A percentile compares a stretch with the other conserved stretches of the same genome.
These are phyloP conservation scores for Acidiella bohemica DNA, from an alignment of 495 filamentous ascomycete species.

Conservation along the genomic window DNA sequence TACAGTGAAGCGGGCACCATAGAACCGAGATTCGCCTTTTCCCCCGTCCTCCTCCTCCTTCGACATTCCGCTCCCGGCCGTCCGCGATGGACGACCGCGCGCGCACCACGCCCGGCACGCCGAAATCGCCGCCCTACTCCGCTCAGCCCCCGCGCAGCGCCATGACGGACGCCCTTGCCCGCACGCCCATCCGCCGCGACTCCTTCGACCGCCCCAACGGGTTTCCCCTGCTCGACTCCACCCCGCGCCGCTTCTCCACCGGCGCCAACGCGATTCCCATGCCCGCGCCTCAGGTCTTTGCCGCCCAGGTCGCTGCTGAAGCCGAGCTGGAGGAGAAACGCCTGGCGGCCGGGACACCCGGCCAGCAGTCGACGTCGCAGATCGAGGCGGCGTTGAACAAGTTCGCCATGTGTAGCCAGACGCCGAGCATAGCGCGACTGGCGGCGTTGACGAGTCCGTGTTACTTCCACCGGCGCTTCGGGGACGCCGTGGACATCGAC, in stretches of 20 bases:
- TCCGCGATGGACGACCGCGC: constrained; percentile 12
- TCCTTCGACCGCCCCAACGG: constrained; percentile 17
- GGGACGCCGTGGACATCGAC: constrained; percentile 87
- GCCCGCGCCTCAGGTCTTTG: constrained; percentile 15
- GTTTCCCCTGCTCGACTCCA: constrained; percentile 14
- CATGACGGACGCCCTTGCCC: constrained; percentile 13
- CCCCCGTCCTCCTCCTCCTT: no score
- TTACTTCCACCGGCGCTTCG: constrained; percentile 94
- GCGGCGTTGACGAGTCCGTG: constrained; percentile 72
- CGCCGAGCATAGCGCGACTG: constrained; percentile 27
- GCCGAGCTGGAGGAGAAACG: constrained; percentile 12
- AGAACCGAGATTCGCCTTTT: no score
- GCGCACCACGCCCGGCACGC: constrained; percentile 4
- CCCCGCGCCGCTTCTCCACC: constrained; percentile 18
- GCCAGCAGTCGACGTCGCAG: constrained; percentile 2
- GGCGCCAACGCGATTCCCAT: constrained; percentile 18
- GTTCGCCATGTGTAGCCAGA: constrained; percentile 17
- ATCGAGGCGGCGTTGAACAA: constrained; percentile 16
- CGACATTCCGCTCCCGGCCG: no score
- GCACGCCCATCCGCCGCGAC: constrained; percentile 18
- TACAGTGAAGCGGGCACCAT: no score
- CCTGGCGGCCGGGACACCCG: no score
- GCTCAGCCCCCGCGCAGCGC: background rate
- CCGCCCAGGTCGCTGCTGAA: constrained; percentile 13
- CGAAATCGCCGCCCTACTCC: background rate